Conservation (phyloP, 345 rosid species). For the Ceriops tagal region DNA sequence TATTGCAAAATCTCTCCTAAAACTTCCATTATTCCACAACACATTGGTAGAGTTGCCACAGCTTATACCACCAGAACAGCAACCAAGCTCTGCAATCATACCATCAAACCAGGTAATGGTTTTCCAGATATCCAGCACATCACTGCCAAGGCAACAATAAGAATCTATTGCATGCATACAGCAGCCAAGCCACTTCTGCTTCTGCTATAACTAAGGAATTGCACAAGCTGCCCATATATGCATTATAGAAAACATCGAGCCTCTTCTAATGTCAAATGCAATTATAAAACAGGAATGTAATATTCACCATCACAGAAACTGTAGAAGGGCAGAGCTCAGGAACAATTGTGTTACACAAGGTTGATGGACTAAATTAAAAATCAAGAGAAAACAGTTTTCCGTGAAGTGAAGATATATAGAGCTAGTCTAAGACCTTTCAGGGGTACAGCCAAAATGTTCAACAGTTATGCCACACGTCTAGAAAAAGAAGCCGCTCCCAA, state of each 20-base stretch:
- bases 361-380: background rate
- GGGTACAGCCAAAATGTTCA: background rate
- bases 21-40: background rate
- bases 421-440: background rate
- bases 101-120: background rate
- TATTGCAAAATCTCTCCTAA: background rate
- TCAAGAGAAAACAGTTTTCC: background rate
- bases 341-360: background rate
- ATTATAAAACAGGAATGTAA: background rate
- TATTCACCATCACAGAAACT: background rate
- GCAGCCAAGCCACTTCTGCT: background rate
- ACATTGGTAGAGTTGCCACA: background rate
- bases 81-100: background rate
- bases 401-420: constrained; percentile 7
- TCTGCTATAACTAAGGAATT: background rate
- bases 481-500: background rate
- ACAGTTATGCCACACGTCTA: background rate
- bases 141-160: background rate
- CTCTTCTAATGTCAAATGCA: background rate
- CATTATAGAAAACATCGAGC: background rate
- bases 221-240: background rate
- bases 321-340: background rate
- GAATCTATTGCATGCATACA: background rate
- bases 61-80: background rate
- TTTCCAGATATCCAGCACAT: background rate